These are phyloP conservation scores for Angophora floribunda DNA, from an alignment of 345 rosid species.

Conservation along the genomic window DNA sequence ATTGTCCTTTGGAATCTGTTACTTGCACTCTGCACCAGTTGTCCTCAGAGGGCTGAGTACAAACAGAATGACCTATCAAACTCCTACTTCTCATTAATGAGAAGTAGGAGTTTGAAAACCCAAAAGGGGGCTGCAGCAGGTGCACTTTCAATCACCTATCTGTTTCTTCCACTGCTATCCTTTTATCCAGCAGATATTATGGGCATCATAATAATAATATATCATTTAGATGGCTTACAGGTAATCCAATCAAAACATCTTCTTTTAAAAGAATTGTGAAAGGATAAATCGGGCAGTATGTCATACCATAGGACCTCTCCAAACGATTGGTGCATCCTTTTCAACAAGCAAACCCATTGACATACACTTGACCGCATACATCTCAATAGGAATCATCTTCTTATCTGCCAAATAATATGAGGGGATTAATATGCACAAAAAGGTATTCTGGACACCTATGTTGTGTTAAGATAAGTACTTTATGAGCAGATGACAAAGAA, in stretches of 20 bases:
- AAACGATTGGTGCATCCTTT: slow-evolving; percentile 81
- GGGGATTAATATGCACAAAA: background rate
- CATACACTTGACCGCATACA: slow-evolving; percentile 84
- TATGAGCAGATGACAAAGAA: background rate
- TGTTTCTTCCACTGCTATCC: background rate
- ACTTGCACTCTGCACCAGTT: background rate
- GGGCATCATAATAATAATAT: background rate
- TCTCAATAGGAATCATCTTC: slow-evolving; percentile 89
- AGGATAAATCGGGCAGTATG: background rate
- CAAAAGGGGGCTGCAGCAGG: background rate
- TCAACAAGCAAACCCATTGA: slow-evolving; percentile 93
- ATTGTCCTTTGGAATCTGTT: background rate
- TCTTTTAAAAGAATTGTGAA: background rate
- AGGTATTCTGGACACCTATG: background rate
- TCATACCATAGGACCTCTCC: slow-evolving; percentile 96
- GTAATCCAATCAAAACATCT: background rate
- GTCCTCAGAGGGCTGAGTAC: background rate
- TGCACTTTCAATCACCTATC: background rate
- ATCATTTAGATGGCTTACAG: background rate
- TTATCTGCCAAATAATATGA: slow-evolving; percentile 27
- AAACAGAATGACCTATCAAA: background rate
- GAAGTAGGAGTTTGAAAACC: background rate
- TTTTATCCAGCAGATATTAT: background rate
- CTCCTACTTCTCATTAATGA: background rate
- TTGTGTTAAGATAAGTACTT: background rate